Conservation (phyloP, 2,329 filamentous ascomycete species). For the Tetracladium maxilliforme region DNA sequence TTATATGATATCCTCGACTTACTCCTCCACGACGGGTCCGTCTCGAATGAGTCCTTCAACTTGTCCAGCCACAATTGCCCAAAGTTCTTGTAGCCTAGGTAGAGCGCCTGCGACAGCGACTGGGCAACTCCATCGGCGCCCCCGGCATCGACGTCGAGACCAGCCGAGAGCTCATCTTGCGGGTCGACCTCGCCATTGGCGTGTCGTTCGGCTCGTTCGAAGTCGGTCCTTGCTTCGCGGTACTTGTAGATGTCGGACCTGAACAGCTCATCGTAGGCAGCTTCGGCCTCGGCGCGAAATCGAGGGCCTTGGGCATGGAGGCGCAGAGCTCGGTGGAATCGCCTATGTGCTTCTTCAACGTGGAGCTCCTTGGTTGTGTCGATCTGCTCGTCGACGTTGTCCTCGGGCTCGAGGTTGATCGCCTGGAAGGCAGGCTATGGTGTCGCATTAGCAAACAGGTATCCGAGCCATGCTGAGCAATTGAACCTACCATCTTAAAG, state of each 20-base stretch:
- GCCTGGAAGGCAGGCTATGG: constrained; percentile 59
- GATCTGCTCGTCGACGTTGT: constrained; percentile 77
- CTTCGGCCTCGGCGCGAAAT: constrained; percentile 60
- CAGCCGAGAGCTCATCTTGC: constrained; percentile 26
- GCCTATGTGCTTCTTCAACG: constrained; percentile 16
- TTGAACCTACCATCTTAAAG: too few relatives aligned
- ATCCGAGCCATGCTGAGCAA: too few relatives aligned
- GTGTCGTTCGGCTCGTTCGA: constrained; percentile 51
- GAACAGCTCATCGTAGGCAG: constrained; percentile 76
- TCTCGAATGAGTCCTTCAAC: constrained; percentile 7
- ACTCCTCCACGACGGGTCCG: constrained; percentile 20
- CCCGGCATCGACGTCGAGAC: constrained; percentile 37
- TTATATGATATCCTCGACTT: constrained; percentile 21
- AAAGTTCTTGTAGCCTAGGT: constrained; percentile 89
- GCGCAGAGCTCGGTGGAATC: constrained; percentile 38
- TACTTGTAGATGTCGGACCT: constrained; percentile 89
- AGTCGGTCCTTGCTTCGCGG: constrained; percentile 74
- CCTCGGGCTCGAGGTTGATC: constrained; percentile 88
- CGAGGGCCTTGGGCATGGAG: constrained; percentile 75
- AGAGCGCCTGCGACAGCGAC: constrained; percentile 76
- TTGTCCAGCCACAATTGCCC: constrained; percentile 80
- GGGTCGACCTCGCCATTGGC: constrained; percentile 21
- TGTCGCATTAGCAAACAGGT: too few relatives aligned
- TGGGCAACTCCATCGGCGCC: constrained; percentile 63
- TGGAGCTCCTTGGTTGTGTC: constrained; percentile 94